Evolutionary conservation across 2,329 filamentous ascomycete genomes (phyloP), one percentile per base, ranked within the genome.

Genomic region (Paraphaeosphaeria minitans): DNA sequence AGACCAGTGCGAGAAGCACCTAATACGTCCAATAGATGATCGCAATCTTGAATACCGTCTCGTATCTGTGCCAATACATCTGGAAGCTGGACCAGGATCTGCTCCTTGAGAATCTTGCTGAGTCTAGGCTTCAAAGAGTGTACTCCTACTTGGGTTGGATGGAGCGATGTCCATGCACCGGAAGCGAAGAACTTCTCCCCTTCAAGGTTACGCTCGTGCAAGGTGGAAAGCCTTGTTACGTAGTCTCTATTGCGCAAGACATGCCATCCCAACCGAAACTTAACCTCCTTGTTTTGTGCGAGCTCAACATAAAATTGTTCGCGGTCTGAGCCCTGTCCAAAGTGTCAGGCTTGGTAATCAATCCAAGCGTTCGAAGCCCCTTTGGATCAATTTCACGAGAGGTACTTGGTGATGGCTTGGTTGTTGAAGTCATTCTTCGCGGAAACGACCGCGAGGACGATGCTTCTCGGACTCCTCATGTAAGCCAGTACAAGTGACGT

Each of bases 341-440:
- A 0, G 75, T 69, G 59, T 86, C 84, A 0, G 82, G 82, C 62
- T 86, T 87, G 0, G 84, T 87, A 46, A 87, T 80, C 49, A 87
- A 76, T 0, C 84, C 82, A 0, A 87, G 71, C 0, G 84, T 87
- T 1, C 85, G 80, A 1, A 70, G 59, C 1, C 78, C 75, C 0
- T 74, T 61, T 0, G 75, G 77, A 63, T 87, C 83, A 35, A 84
- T 79, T 33, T 75, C 60, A n/a, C 78, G 75, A 0, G 79, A 79
- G 12, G 12, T 80, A 81, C 27, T 81, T 78, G 0, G 84, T 75
- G 1, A 90, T 81, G 1, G 78, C 75, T 65, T 91, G 87, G 21
- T 85, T 82, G 9, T 83, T 83, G 63, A 82, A 79, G 45, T 85
- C 80, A 14, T 77, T 74, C 53, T 75, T 75, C 0, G 78, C 76